phyloP scores from a whole-genome alignment of 139 green algal species.

The Spirogloea muscicola region DNA sequence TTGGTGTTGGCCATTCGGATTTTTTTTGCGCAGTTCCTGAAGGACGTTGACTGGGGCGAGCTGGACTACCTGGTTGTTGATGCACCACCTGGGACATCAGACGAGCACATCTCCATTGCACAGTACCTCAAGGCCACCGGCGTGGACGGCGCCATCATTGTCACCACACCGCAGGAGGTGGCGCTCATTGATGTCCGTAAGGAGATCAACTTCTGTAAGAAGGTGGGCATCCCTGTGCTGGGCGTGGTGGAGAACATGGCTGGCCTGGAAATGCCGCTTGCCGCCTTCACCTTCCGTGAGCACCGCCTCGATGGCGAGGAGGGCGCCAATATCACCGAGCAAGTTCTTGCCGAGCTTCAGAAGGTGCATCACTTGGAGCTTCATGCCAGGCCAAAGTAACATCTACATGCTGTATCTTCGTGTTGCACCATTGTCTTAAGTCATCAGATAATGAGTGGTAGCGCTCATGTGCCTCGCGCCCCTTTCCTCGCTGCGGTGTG shows the following conservation, averaged over 20 bases:
- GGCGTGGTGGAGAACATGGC: conserved; percentile 98
- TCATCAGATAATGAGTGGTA: background rate
- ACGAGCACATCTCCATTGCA: conserved; percentile 97
- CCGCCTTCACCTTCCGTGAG: conserved; percentile 55
- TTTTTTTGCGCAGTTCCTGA: conserved; percentile 75
- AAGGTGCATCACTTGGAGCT: background rate
- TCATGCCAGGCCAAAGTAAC: background rate
- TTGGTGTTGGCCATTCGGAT: too few relatives aligned
- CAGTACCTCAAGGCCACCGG: conserved; percentile 65
- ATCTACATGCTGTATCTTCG: background rate
- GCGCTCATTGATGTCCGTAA: conserved; percentile 95
- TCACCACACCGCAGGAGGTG: conserved; percentile 82
- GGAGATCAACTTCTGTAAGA: conserved; percentile 96
- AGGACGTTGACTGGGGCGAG: conserved; percentile 90
- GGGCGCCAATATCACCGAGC: conserved; percentile 49
- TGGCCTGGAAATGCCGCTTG: conserved; percentile 59
- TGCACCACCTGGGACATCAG: conserved; percentile 86
- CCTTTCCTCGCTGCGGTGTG: background rate
- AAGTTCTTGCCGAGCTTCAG: conserved; percentile 19
- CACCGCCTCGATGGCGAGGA: background rate
- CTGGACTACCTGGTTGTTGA: conserved; percentile 97
- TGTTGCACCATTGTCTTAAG: background rate
- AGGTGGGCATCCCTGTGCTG: conserved; percentile 81
- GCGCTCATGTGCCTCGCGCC: background rate
- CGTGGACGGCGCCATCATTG: conserved; percentile 72